These are phyloP conservation scores for Barnettozyma salicaria DNA, from an alignment of 805 yeast species.

Conservation along the genomic window DNA sequence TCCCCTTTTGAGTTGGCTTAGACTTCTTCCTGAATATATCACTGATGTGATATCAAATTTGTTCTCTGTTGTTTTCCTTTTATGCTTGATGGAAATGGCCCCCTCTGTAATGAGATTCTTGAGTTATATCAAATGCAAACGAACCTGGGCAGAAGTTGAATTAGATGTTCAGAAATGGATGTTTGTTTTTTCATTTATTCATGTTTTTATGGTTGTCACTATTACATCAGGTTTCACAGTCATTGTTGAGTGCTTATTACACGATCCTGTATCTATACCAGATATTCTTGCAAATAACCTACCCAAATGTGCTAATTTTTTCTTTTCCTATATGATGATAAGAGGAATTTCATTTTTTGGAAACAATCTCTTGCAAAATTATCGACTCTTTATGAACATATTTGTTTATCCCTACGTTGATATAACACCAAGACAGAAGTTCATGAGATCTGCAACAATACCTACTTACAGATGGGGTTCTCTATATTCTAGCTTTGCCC, in stretches of 20 bases:
- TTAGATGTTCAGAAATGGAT: slow-evolving; percentile 72
- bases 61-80: slow-evolving; percentile 60
- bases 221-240: slow-evolving; percentile 73
- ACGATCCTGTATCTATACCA: slow-evolving; percentile 69
- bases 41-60: slow-evolving; percentile 53
- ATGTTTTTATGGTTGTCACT: slow-evolving; percentile 78
- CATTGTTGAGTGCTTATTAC: slow-evolving; percentile 53
- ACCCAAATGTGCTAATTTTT: slow-evolving; percentile 83
- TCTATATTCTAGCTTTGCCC: slow-evolving; percentile 68
- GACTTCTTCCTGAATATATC: slow-evolving; percentile 45
- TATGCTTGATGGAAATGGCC: slow-evolving; percentile 57
- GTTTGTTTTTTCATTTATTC: slow-evolving; percentile 73
- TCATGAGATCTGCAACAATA: slow-evolving; percentile 37
- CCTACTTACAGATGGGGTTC: slow-evolving; percentile 70
- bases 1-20: slow-evolving; percentile 55
- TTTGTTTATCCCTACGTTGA: slow-evolving; percentile 35
- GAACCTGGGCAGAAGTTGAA: slow-evolving; percentile 60
- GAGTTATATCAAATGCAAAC: slow-evolving; percentile 48
- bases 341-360: slow-evolving; percentile 77
- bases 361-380: slow-evolving; percentile 56
- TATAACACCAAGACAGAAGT: slow-evolving; percentile 56
- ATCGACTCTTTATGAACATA: slow-evolving; percentile 39
- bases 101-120: slow-evolving; percentile 51
- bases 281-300: slow-evolving; percentile 66
- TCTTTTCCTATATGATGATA: slow-evolving; percentile 68